Percentiles rank a stretch among this genome's conserved stretches.
phyloP scores from a whole-genome alignment of 768 basidiomycete species.

The Mycena galopus region DNA sequence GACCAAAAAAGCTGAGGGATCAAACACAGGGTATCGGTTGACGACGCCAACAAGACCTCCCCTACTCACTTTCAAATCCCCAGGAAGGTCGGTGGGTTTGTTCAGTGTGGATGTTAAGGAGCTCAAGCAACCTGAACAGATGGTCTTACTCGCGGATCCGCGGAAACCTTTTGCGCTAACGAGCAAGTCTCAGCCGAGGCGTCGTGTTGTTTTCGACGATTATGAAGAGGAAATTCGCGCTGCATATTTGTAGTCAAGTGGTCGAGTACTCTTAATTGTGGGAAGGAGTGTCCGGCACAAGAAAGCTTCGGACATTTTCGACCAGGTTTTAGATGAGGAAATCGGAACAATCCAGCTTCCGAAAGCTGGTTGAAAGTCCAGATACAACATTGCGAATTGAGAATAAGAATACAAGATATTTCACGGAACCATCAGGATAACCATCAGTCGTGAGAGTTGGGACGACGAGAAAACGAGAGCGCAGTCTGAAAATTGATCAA shows the following conservation, averaged over 20 bases:
- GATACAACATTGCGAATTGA: no score
- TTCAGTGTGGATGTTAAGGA: neutral
- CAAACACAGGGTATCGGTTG: slow-evolving; percentile 8
- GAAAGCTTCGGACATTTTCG: no score
- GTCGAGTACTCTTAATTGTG: no score
- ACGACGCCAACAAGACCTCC: slow-evolving; percentile 7
- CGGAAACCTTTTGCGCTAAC: slow-evolving; percentile 11
- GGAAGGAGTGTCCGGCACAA: no score
- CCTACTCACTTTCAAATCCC: slow-evolving; percentile 14
- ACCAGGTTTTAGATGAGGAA: no score
- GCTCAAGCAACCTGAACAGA: neutral
- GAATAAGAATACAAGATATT: no score
- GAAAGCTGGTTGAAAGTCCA: no score
- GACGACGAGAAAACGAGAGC: no score
- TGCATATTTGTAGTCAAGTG: slow-evolving; percentile 4
- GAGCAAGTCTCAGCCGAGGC: slow-evolving; percentile 17
- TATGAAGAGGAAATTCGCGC: slow-evolving; percentile 1
- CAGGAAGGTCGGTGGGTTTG: slow-evolving; percentile 4
- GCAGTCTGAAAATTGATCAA: no score
- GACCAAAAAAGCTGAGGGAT: neutral
- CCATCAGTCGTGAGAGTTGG: no score
- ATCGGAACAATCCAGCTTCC: no score
- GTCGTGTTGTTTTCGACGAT: neutral
- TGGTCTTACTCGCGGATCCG: slow-evolving; percentile 5
- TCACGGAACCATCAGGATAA: no score